These are phyloP conservation scores for Mortierella claussenii DNA, from an alignment of 192 early-diverging fungal species.

Conservation along the genomic window DNA sequence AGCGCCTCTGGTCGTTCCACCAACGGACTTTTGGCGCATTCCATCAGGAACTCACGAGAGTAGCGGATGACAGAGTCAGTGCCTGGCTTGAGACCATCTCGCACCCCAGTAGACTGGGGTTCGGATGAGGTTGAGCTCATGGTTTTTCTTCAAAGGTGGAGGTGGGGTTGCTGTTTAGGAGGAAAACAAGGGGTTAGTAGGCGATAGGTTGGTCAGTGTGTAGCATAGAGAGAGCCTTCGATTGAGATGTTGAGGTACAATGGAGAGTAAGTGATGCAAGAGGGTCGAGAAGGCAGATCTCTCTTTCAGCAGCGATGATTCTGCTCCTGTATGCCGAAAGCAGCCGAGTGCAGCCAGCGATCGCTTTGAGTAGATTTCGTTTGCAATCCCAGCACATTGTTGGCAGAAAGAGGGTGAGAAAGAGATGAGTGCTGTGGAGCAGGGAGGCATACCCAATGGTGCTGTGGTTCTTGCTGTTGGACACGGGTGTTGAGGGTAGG, in stretches of 20 bases:
- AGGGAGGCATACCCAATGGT: not conserved
- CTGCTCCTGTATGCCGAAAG: not conserved
- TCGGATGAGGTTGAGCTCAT: constrained; percentile 30
- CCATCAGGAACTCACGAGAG: constrained; percentile 54
- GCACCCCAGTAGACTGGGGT: constrained; percentile 7
- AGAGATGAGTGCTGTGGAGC: too few relatives aligned
- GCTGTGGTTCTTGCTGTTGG: too few relatives aligned
- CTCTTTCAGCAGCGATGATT: not conserved
- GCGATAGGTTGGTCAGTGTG: not conserved
- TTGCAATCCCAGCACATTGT: not conserved
- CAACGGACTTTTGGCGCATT: constrained; percentile 54
- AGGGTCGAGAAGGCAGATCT: too few relatives aligned
- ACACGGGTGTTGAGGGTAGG: too few relatives aligned
- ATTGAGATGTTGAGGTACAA: too few relatives aligned
- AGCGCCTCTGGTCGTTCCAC: constrained; percentile 50
- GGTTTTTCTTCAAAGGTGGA: not conserved
- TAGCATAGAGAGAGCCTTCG: not conserved
- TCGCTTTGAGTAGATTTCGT: not conserved
- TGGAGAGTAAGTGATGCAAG: too few relatives aligned
- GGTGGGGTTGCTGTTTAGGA: not conserved
- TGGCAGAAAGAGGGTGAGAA: not conserved
- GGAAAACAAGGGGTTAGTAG: not conserved
- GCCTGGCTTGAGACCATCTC: constrained; percentile 13
- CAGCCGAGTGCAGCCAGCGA: not conserved
- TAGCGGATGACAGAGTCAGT: constrained; percentile 47